Evolutionary conservation across 2,329 filamentous ascomycete species (phyloP), one percentile per base, ranked within the genome.

Genomic region (Fusarium napiforme): DNA sequence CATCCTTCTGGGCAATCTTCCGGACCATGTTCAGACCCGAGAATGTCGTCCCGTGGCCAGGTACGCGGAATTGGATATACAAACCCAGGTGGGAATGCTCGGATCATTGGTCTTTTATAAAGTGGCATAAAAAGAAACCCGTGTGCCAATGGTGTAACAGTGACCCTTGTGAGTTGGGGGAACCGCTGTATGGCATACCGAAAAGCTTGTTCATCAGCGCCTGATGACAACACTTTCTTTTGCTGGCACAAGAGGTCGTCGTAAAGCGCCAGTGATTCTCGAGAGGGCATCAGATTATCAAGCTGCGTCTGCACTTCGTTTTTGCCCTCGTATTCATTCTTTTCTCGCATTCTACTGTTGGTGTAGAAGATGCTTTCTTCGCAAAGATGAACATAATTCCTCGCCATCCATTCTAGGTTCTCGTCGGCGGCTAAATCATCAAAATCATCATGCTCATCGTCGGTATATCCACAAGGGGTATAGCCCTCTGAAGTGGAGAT

Each of bases 81-180:
- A 52, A 70, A 70, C 0, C 66, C 66, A 4, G 15, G 7, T 10
- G 66, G 66, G 1, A 70, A 43, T 14, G n/a, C 45, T 10, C 66
- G 43, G 10, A 70, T 60, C 49, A 70, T 70, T 12, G 67, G 60
- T 4, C 55, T 70, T 1, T 65, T 1, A 2, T 70, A 70, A 0
- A 70, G 43, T 4, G 67, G 60, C 9, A 56, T 34, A 15, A 60
- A 70, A 0, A 70, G 34, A 28, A 57, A 56, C 0, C 66, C 66
- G 26, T 71, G 66, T 1, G 49, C 21, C 5, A 2, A 19, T 0
- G 67, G 66, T 23, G 67, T 60, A 9, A 71, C 3, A 0, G 55
- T n/a, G 23, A 53, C 36, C 11, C 21, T 70, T 2, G 5, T 65
- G 2, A 71, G 55, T 2, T 21, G 55, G 0, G 67, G 39, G 21